Evolutionary conservation across 306 rosid species (phyloP).

Genomic region (Inga laurina): DNA sequence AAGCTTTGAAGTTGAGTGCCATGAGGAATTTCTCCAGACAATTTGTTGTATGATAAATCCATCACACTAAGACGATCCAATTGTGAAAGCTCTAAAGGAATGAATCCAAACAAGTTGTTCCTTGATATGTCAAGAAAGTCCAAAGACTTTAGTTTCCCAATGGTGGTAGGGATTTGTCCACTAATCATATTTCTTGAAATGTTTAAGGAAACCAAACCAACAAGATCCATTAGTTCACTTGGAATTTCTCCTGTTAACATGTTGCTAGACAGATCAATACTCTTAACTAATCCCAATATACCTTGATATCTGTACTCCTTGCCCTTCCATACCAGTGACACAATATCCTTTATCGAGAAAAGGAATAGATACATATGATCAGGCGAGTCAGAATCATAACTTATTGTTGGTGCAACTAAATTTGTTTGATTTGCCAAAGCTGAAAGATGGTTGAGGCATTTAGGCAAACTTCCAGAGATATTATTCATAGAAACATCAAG

Average conservation of each 20-base stretch:
- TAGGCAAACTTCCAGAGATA: no score
- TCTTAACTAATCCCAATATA: neutral
- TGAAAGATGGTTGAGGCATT: no score
- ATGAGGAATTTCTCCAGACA: neutral
- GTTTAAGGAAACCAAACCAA: neutral
- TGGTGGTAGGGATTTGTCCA: neutral
- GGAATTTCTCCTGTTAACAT: neutral
- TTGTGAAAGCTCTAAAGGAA: neutral
- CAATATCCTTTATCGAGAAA: neutral
- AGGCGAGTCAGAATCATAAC: no score
- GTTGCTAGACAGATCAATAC: neutral
- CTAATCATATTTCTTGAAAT: neutral
- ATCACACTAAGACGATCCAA: neutral
- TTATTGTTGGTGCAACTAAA: neutral
- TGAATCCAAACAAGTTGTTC: neutral
- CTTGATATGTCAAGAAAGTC: neutral
- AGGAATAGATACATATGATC: no score
- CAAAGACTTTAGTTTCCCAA: neutral
- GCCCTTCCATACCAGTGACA: neutral
- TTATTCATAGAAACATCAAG: no score
- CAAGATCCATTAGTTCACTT: neutral
- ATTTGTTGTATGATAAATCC: neutral
- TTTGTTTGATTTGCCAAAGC: neutral
- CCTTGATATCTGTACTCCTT: neutral
- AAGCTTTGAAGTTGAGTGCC: conserved; percentile 3